These are phyloP conservation scores for Hirsutella minnesotensis DNA, from an alignment of 2,329 filamentous ascomycete genomes.

Conservation along the genomic window DNA sequence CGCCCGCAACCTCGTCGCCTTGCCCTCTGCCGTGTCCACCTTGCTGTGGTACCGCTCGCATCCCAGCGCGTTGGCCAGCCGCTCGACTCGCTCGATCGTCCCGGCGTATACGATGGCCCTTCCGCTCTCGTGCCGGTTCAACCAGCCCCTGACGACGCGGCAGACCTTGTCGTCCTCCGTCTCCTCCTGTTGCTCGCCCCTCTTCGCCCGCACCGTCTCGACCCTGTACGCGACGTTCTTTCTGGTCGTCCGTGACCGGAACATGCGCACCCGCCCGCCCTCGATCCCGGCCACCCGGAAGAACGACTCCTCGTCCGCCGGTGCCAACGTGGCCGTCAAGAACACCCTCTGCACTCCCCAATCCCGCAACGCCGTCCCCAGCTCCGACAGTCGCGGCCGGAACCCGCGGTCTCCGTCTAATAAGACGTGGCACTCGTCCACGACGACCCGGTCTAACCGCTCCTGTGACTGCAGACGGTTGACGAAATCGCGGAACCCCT, in stretches of 20 bases:
- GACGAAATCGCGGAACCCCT: constrained; percentile 4
- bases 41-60: not conserved
- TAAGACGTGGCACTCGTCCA: constrained; percentile 5
- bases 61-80: not conserved
- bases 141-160: not conserved
- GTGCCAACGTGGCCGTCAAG: constrained; percentile 4
- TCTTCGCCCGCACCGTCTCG: not conserved
- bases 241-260: not conserved
- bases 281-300: not conserved
- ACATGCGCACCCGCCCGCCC: not conserved
- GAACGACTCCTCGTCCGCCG: constrained; percentile 1
- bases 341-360: constrained; percentile 4
- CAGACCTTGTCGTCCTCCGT: not conserved
- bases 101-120: not conserved
- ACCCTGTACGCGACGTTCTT: constrained; percentile 1
- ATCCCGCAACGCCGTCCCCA: not conserved
- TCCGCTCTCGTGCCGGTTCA: not conserved
- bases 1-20: not conserved
- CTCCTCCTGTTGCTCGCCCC: not conserved
- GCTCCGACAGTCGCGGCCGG: not conserved
- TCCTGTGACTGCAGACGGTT: not conserved
- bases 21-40: not conserved
- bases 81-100: not conserved
- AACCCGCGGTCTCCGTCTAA: constrained; percentile 2
- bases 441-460: constrained; percentile 1